Percentiles rank a stretch among this genome's conserved stretches.
These are phyloP conservation scores for Arctium lappa DNA, from an alignment of 129 eudicot species.

Conservation along the genomic window DNA sequence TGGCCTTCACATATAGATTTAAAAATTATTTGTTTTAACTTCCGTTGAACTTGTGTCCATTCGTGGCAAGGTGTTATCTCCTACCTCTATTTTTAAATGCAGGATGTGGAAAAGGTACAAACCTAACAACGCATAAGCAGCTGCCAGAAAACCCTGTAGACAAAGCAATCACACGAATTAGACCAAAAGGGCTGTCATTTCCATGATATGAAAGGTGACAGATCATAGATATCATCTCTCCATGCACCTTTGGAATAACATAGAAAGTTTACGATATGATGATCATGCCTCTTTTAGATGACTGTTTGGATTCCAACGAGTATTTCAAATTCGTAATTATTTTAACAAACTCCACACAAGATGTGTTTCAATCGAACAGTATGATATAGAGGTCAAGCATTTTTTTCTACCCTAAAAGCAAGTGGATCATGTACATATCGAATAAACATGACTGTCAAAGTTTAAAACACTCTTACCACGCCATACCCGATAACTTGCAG, in stretches of 20 bases:
- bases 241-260: background rate
- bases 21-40: conserved; percentile 12
- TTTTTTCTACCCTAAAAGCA: background rate
- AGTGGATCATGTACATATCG: background rate
- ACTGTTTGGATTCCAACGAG: background rate
- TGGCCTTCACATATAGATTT: background rate
- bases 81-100: conserved; percentile 6
- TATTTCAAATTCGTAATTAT: background rate
- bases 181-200: conserved; percentile 7
- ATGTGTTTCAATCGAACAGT: background rate
- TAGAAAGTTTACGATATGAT: background rate
- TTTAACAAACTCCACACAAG: background rate
- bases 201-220: conserved; percentile 5
- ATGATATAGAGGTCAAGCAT: conserved; percentile 1
- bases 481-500: conserved; percentile 65
- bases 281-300: background rate
- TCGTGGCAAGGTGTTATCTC: background rate
- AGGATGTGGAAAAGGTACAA: conserved; percentile 30
- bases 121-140: conserved; percentile 74
- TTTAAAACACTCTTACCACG: conserved; percentile 49
- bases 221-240: conserved; percentile 1
- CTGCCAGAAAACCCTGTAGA: conserved; percentile 72
- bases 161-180: conserved; percentile 19
- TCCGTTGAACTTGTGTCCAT: background rate
- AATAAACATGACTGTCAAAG: background rate